Evolutionary conservation across 306 rosid genomes (phyloP).

Genomic region (Gastrolobium bilobum): DNA sequence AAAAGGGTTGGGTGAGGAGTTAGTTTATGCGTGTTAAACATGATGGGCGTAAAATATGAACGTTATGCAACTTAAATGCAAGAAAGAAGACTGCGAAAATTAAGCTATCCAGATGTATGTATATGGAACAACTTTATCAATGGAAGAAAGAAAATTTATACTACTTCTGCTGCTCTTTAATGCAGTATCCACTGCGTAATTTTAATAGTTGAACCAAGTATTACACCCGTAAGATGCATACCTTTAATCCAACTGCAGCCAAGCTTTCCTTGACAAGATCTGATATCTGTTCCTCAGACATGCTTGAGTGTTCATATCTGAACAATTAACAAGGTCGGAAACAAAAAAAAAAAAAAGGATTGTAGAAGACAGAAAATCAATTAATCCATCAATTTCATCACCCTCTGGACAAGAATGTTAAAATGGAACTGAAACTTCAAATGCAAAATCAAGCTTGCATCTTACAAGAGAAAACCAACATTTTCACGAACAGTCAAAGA

Average conservation of each 20-base stretch:
- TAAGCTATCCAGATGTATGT: slow-evolving; percentile 1
- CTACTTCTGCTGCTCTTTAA: slow-evolving; percentile 14
- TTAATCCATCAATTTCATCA: slow-evolving; percentile 28
- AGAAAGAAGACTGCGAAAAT: slow-evolving; percentile 3
- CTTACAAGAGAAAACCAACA: slow-evolving; percentile 99
- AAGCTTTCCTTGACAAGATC: slow-evolving; percentile 83
- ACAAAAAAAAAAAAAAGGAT: slow-evolving; percentile 1
- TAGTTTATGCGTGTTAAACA: slow-evolving; percentile 30
- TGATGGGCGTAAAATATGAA: slow-evolving; percentile 8
- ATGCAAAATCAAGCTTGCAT: slow-evolving; percentile 38
- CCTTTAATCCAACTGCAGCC: slow-evolving; percentile 97
- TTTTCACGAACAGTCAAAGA: slow-evolving; percentile 96
- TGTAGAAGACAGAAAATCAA: slow-evolving; percentile 33
- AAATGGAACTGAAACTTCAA: slow-evolving; percentile 40
- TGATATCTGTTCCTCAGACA: slow-evolving; percentile 80
- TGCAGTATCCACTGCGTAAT: slow-evolving; percentile 20
- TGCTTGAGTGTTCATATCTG: slow-evolving; percentile 91
- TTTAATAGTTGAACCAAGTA: slow-evolving; percentile 40
- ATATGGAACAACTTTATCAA: slow-evolving; percentile 19
- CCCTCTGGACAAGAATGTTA: slow-evolving; percentile 1
- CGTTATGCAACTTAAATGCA: not conserved
- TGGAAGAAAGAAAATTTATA: slow-evolving; percentile 9
- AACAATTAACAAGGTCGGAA: slow-evolving; percentile 45
- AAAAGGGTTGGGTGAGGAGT: not conserved
- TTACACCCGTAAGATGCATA: slow-evolving; percentile 43